Percentiles rank a stretch among this genome's conserved stretches.
Evolutionary conservation across 305 asterid genomes (phyloP).

Genomic region (Rubia tinctorum): DNA sequence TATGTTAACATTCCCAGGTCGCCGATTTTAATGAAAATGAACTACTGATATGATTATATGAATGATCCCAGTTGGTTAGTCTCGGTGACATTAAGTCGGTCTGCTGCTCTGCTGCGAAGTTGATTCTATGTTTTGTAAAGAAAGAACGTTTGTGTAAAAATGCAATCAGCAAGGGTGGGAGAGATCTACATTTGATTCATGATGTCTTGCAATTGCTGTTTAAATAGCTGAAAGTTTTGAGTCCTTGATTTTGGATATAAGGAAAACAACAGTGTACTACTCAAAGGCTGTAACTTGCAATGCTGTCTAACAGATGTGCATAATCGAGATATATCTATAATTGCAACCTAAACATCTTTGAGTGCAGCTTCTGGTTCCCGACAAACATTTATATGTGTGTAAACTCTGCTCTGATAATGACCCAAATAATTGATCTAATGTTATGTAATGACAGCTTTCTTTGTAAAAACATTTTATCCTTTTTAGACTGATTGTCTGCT

Average conservation of each 20-base stretch:
- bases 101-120: no score
- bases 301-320: not conserved
- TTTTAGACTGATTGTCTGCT: not conserved
- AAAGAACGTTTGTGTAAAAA: not conserved
- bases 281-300: not conserved
- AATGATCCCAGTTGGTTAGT: no score
- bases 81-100: no score
- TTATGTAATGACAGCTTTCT: not conserved
- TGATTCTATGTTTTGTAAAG: not conserved
- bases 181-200: constrained; percentile 1
- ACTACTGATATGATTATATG: no score
- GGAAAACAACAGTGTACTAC: not conserved
- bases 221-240: not conserved
- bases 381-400: not conserved
- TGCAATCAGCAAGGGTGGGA: not conserved
- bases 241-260: not conserved
- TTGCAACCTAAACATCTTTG: not conserved
- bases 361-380: not conserved
- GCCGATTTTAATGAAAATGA: no score
- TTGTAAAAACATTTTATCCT: not conserved
- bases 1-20: no score
- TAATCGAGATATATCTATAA: no score
- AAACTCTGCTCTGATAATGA: not conserved
- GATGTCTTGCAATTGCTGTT: not conserved
- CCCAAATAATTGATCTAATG: not conserved